A percentile compares a stretch with the other conserved stretches of the same genome.
Conservation (phyloP, 768 basidiomycete genomes). For the Lepiota venenata region DNA sequence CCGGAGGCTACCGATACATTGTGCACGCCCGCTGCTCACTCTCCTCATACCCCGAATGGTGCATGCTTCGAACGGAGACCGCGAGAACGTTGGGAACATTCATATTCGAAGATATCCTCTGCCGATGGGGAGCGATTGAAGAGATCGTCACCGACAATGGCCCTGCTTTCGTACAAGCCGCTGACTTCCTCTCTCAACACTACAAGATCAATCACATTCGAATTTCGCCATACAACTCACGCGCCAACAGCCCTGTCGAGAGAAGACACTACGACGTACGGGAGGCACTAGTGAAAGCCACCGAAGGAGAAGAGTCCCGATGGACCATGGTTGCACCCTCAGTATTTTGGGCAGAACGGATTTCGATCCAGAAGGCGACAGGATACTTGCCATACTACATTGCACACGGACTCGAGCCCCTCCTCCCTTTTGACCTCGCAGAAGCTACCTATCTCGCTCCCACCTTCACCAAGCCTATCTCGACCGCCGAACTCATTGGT, state of each 20-base stretch:
- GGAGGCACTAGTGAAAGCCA: slow-evolving; percentile 25
- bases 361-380: slow-evolving; percentile 24
- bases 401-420: slow-evolving; percentile 29
- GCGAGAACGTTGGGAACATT: slow-evolving; percentile 23
- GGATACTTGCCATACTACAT: slow-evolving; percentile 34
- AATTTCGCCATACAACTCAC: slow-evolving; percentile 39
- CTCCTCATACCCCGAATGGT: slow-evolving; percentile 19
- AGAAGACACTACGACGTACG: slow-evolving; percentile 25
- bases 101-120: slow-evolving; percentile 28
- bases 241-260: slow-evolving; percentile 35
- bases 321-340: slow-evolving; percentile 27
- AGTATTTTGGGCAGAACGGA: slow-evolving; percentile 29
- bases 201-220: slow-evolving; percentile 35
- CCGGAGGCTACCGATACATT: slow-evolving; percentile 20
- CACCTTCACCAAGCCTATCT: slow-evolving; percentile 3
- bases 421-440: slow-evolving; percentile 27
- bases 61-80: slow-evolving; percentile 15
- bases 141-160: slow-evolving; percentile 34
- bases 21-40: slow-evolving; percentile 23
- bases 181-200: slow-evolving; percentile 14
- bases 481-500: slow-evolving; percentile 19
- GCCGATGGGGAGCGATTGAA: slow-evolving; percentile 31
- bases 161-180: slow-evolving; percentile 21
- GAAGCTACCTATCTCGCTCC: slow-evolving; percentile 17
- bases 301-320: slow-evolving; percentile 21